Conservation (phyloP, 257 asterid genomes). For the Handroanthus guayacan region DNA sequence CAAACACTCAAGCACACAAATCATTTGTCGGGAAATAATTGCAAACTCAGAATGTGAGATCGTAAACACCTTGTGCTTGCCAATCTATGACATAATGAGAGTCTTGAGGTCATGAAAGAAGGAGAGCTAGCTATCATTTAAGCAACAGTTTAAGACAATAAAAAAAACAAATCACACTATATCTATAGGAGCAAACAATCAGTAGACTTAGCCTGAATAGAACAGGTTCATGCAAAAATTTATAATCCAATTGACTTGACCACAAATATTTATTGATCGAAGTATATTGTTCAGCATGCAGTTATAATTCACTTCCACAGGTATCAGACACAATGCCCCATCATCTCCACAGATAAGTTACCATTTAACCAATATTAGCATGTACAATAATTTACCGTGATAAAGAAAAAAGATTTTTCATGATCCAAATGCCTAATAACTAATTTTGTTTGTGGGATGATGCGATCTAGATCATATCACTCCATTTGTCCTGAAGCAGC, state of each 20-base stretch:
- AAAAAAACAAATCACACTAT: conserved; percentile 16
- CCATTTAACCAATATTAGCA: neutral
- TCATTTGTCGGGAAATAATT: neutral
- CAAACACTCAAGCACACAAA: neutral
- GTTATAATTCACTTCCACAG: neutral
- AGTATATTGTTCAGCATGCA: neutral
- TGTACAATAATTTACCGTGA: neutral
- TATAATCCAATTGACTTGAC: conserved; percentile 4
- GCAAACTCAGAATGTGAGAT: neutral
- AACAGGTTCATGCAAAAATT: neutral
- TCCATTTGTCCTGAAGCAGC: neutral
- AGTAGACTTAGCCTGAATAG: neutral
- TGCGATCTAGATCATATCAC: neutral
- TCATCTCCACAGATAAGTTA: neutral
- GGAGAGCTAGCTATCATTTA: neutral
- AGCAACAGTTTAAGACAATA: neutral
- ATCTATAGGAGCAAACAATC: neutral
- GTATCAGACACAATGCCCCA: neutral
- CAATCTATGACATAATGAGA: neutral
- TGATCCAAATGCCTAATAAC: conserved; percentile 10
- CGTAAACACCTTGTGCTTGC: neutral
- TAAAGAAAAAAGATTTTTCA: conserved; percentile 15
- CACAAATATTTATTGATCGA: neutral
- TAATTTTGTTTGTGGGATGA: neutral
- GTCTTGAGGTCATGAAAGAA: conserved; percentile 3